Percentiles rank a stretch among this genome's conserved stretches.
These are phyloP conservation scores for Fusarium pseudonygamai DNA, from an alignment of 2,329 filamentous ascomycete genomes.

Conservation along the genomic window DNA sequence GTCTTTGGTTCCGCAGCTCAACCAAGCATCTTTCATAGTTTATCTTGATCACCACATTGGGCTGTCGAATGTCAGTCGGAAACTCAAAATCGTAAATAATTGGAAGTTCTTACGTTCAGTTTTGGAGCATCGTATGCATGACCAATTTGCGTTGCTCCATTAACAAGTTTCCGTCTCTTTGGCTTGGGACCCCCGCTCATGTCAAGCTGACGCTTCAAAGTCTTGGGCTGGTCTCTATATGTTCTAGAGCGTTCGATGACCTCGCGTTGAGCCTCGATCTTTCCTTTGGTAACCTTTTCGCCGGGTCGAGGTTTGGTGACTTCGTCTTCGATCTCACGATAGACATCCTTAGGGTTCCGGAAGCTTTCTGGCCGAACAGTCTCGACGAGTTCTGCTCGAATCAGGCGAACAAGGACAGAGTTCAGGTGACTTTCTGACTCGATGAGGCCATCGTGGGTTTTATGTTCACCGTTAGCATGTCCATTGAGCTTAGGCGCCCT, in stretches of 20 bases:
- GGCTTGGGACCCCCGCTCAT: slow-evolving; percentile 50
- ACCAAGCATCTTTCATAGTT: slow-evolving; percentile 89
- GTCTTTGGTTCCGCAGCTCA: slow-evolving; percentile 79
- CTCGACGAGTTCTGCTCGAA: slow-evolving; percentile 74
- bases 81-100: neutral
- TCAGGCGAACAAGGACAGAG: slow-evolving; percentile 61
- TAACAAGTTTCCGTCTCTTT: slow-evolving; percentile 66
- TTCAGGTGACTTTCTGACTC: slow-evolving; percentile 60
- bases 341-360: slow-evolving; percentile 68
- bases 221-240: slow-evolving; percentile 62
- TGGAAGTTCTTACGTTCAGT: slow-evolving; percentile 61
- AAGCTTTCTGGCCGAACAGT: slow-evolving; percentile 68
- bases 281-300: slow-evolving; percentile 66
- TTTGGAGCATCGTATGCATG: slow-evolving; percentile 54
- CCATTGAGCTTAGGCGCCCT: slow-evolving; percentile 50
- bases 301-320: slow-evolving; percentile 60
- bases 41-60: slow-evolving; percentile 77
- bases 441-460: slow-evolving; percentile 49
- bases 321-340: slow-evolving; percentile 70
- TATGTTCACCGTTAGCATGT: slow-evolving; percentile 48
- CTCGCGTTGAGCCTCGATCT: slow-evolving; percentile 67
- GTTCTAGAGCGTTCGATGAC: slow-evolving; percentile 63
- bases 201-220: slow-evolving; percentile 62
- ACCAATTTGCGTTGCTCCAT: slow-evolving; percentile 51
- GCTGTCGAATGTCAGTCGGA: slow-evolving; percentile 59